phyloP scores from a whole-genome alignment of 495 filamentous ascomycete genomes.

The Penicillium longicatenatum region DNA sequence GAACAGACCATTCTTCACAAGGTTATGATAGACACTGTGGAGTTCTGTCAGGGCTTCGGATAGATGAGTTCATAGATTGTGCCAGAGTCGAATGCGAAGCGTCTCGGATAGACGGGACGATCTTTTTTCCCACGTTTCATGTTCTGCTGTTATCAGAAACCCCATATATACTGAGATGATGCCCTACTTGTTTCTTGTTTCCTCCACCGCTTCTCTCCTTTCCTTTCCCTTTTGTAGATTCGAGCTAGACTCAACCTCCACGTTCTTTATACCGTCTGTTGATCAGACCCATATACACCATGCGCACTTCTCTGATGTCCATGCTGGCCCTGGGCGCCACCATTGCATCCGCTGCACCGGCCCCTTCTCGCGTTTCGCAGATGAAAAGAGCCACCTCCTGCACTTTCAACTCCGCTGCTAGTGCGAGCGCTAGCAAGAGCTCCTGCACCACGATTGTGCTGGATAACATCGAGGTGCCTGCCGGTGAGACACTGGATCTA shows the following conservation, averaged over 20 bases:
- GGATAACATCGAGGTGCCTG: slow-evolving; percentile 50
- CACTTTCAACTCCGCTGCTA: slow-evolving; percentile 50
- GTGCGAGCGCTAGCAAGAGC: slow-evolving; percentile 45
- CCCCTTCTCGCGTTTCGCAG: slow-evolving; percentile 34
- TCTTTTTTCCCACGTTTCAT: background rate
- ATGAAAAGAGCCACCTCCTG: slow-evolving; percentile 49
- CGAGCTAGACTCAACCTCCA: slow-evolving; percentile 18
- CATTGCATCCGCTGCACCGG: slow-evolving; percentile 25
- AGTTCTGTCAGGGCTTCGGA: slow-evolving; percentile 4
- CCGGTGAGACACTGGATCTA: slow-evolving; percentile 55
- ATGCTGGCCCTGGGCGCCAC: slow-evolving; percentile 27
- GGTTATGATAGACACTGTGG: slow-evolving; percentile 14
- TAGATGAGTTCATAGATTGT: background rate
- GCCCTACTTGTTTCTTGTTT: background rate
- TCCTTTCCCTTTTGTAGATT: background rate
- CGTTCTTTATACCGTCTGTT: slow-evolving; percentile 20
- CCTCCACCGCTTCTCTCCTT: background rate
- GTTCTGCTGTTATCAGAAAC: background rate
- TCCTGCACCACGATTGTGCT: slow-evolving; percentile 55
- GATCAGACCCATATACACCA: slow-evolving; percentile 18
- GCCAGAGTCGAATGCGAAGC: background rate
- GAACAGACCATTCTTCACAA: background rate
- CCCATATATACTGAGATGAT: background rate
- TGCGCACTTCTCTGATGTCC: slow-evolving; percentile 22
- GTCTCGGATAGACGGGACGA: background rate